A percentile compares a stretch with the other conserved stretches of the same genome.
phyloP scores from a whole-genome alignment of 2,329 filamentous ascomycete species.

The Ascochyta koolunga region DNA sequence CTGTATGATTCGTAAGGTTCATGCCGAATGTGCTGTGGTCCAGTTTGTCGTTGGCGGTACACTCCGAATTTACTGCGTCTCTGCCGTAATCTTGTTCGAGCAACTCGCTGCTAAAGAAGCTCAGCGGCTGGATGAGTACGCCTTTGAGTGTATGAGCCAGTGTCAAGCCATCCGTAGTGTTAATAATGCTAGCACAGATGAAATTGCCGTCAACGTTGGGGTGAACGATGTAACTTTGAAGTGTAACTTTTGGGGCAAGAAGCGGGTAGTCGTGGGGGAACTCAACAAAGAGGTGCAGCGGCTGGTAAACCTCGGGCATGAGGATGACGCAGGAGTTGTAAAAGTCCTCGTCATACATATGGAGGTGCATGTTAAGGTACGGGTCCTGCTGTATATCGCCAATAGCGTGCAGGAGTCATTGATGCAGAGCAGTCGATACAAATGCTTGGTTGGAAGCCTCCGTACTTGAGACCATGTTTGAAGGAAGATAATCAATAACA shows the following conservation, averaged over 20 bases:
- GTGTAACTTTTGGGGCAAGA: slow-evolving; percentile 47
- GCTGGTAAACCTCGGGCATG: slow-evolving; percentile 46
- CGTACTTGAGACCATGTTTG: not conserved
- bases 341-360: slow-evolving; percentile 48
- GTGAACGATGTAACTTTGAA: slow-evolving; percentile 52
- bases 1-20: not conserved
- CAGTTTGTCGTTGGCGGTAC: not conserved
- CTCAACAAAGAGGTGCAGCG: slow-evolving; percentile 53
- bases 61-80: slow-evolving; percentile 29
- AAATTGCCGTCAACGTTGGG: slow-evolving; percentile 55
- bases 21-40: not conserved
- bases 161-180: slow-evolving; percentile 52
- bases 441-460: not conserved
- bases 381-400: slow-evolving; percentile 54
- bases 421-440: not conserved
- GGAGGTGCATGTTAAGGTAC: slow-evolving; percentile 55
- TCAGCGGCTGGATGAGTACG: slow-evolving; percentile 59
- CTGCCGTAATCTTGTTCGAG: slow-evolving; percentile 51
- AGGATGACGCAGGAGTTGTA: slow-evolving; percentile 53
- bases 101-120: slow-evolving; percentile 57
- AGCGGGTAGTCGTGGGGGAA: slow-evolving; percentile 51
- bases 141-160: slow-evolving; percentile 59
- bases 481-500: not conserved
- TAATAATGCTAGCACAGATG: slow-evolving; percentile 58
- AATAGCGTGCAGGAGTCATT: slow-evolving; percentile 50